phyloP scores from a whole-genome alignment of 1,284 basidiomycete genomes.

The Gymnopus androsaceus region DNA sequence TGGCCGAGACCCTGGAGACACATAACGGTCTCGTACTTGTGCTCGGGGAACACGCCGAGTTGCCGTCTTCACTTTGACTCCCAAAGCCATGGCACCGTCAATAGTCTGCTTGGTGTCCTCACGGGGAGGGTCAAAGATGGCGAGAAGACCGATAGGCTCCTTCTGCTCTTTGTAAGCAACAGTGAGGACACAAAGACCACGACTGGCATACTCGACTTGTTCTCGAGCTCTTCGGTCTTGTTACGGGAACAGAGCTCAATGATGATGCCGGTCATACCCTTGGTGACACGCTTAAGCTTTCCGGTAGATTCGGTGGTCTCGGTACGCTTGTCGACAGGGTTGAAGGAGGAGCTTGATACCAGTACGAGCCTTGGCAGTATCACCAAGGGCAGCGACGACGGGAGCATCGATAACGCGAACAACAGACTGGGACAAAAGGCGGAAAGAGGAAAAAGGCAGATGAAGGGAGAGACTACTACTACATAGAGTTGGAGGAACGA shows the following conservation, averaged over 20 bases:
- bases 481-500: too few species aligned
- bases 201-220: constrained; percentile 90
- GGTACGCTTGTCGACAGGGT: constrained; percentile 98
- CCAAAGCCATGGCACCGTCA: constrained; percentile 93
- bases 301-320: constrained; percentile 94
- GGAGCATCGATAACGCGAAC: constrained; percentile 90
- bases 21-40: constrained; percentile 89
- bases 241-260: constrained; percentile 95
- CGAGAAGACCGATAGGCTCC: constrained; percentile 93
- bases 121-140: constrained; percentile 98
- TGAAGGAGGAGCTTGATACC: constrained; percentile 96
- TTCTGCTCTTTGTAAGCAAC: constrained; percentile 95
- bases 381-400: constrained; percentile 81
- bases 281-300: constrained; percentile 96
- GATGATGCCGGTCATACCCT: constrained; percentile 99
- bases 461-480: too few species aligned
- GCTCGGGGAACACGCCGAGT: constrained; percentile 96
- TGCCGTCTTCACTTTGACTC: constrained; percentile 99
- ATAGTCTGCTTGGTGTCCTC: constrained; percentile 99
- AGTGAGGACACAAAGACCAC: constrained; percentile 97
- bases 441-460: too few species aligned
- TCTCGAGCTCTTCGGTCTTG: constrained; percentile 92
- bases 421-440: too few species aligned
- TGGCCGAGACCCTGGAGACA: constrained; percentile 90
- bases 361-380: constrained; percentile 74